A percentile compares a stretch with the other conserved stretches of the same genome.
These are phyloP conservation scores for Nicotiana otophora DNA, from an alignment of 257 asterid species.

Conservation along the genomic window DNA sequence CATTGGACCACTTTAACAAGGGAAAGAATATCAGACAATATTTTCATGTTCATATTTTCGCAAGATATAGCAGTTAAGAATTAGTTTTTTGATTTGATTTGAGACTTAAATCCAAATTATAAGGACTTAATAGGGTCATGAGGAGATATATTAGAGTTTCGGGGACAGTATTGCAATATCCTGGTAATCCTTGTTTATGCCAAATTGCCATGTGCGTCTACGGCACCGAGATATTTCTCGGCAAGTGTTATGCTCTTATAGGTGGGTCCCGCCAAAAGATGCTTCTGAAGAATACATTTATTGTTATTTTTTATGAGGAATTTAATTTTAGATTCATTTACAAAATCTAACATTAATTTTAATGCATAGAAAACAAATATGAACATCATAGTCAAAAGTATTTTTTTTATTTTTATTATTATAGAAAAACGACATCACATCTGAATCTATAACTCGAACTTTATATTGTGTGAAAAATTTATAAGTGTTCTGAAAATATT, in stretches of 20 bases:
- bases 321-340: neutral
- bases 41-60: no score
- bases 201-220: neutral
- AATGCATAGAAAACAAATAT: neutral
- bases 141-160: neutral
- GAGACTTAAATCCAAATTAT: neutral
- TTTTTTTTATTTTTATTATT: no score
- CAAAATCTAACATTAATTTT: neutral
- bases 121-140: neutral
- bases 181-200: neutral
- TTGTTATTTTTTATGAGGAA: no score
- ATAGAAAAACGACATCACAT: no score
- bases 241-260: neutral
- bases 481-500: no score
- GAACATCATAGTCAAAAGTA: neutral
- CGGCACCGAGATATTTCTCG: neutral
- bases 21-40: no score
- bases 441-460: no score
- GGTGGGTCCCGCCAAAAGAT: neutral
- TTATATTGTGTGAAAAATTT: no score
- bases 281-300: neutral
- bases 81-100: no score
- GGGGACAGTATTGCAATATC: neutral
- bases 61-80: no score
- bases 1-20: no score